Evolutionary conservation across 2,329 filamentous ascomycete species (phyloP), one percentile per base, ranked within the genome.

Genomic region (Periconia digitata): DNA sequence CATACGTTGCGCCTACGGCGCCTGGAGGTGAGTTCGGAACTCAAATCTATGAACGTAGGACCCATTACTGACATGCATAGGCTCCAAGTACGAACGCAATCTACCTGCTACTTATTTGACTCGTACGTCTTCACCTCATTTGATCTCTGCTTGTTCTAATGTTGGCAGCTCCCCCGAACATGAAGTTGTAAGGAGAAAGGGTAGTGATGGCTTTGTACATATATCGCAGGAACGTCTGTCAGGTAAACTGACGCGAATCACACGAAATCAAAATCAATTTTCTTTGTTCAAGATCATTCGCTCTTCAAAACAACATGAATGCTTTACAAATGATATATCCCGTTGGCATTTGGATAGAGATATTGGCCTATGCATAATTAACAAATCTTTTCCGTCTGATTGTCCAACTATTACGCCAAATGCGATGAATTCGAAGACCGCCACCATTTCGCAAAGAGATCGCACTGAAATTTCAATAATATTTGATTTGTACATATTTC

Each of bases 51-150:
- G 35, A 34, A 34, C 43, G 38, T 58, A 55, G 56, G 8, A 18
- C 22, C 60, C 56, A 54, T 39, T 47, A 54, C 54, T 57, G 55
- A 59, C 50, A 41, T 47, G 52, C 51, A 39, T 60, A 95, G 90
- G 91, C 59, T 96, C 90, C 56, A 97, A 97, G 81, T 97, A 88
- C 74, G 94, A 97, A 76, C 84, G 94, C 71, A 99, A 99, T 74
- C 72, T 97, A 46, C 89, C 90, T 27, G 82, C 84, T 49, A 91
- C 86, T 27, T 85, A 86, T 59, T 78, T 95, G 49, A 87, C 90
- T 55, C 85, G 92, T 96, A 77, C 81, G 90, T 83, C 18, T 38
- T 35, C 36, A 24, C 32, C 12, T 12, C 7, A n/a, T 8, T 41
- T 44, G 24, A 47, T 37, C 36, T 39, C 13, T 32, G 43, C 18